Base-by-base conservation (phyloP, 2,329 filamentous ascomycete genomes). In the Nothophaeocryptopus gaeumannii region DNA sequence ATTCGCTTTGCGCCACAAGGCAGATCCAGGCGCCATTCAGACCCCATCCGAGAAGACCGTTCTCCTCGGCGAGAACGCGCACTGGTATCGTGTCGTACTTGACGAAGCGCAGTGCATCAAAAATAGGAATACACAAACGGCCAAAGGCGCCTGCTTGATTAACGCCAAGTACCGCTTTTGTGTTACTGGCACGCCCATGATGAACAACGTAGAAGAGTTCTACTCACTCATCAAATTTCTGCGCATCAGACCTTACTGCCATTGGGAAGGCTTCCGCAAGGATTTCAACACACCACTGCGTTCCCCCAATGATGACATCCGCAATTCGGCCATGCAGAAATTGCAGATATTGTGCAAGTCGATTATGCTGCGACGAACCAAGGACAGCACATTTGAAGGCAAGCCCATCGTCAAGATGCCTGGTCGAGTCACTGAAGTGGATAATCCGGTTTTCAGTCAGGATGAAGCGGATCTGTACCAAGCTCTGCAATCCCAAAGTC, bases 21-120 rank as follows among this genome's bases (percentile, higher is more conserved):
- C 70, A 4, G 73, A 75, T 20, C 72, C 67, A 5, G 65, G 70
- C 43, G 66, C 63, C 43, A 46, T 53, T 26, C 51, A 47, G 42
- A 59, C 69, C 66, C 48, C 59, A 2, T 50, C 59, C 12, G 66
- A 69, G 48, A 60, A 61, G 37, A 64, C 64, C 38, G 56, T 63
- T 5, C 60, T 70, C 34, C 58, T 70, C n/a, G 84, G 85, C 12
- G 55, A 78, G 37, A 63, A 80, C 60, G 77, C 74, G 53, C 73
- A 73, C 43, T 91, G 85, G 75, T 81, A 86, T 62, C 79, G 68
- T 36, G 74, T 91, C 30, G 83, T 93, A 45, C 73, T 92, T 8
- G 88, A 93, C 58, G 88, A 92, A 68, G 85, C 87, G 2, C 88
- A 92, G 62, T 84, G 78, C 63, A 88, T 92, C 73, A 92, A 92